Conservation (phyloP, 371 early-diverging fungal genomes). For the Apophysomyces elegans region DNA sequence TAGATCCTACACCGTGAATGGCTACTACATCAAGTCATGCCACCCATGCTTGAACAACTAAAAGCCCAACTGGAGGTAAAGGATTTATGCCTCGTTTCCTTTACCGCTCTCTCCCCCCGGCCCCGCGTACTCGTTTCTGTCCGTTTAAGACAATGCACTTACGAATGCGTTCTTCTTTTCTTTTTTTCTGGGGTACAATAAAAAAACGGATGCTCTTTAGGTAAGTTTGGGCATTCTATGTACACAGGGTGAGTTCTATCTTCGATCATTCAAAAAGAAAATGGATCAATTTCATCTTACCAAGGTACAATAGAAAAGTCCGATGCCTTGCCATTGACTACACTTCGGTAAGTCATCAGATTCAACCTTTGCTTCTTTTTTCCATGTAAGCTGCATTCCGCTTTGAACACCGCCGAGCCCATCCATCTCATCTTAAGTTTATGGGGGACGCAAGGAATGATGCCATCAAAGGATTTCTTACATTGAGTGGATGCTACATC, state of each 20-base stretch:
- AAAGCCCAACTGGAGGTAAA: slow-evolving; percentile 34
- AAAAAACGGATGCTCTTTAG: slow-evolving; percentile 14
- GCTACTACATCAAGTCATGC: slow-evolving; percentile 39
- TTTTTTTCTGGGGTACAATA: not conserved
- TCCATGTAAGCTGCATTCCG: not conserved
- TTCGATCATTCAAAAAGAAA: not conserved
- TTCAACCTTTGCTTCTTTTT: too few species aligned
- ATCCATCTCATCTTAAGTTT: not conserved
- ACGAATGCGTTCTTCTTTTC: too few species aligned
- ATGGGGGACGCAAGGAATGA: slow-evolving; percentile 34
- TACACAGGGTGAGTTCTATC: slow-evolving; percentile 23
- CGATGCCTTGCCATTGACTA: slow-evolving; percentile 42
- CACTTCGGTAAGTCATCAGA: slow-evolving; percentile 29
- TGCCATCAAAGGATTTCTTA: slow-evolving; percentile 45
- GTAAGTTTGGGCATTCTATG: slow-evolving; percentile 31
- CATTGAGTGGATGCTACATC: slow-evolving; percentile 35
- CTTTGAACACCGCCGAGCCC: slow-evolving; percentile 6
- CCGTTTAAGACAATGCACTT: too few species aligned
- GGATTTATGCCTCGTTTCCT: too few species aligned
- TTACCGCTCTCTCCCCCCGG: too few species aligned
- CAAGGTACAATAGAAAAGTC: slow-evolving; percentile 25
- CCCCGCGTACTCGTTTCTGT: too few species aligned
- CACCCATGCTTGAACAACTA: slow-evolving; percentile 31
- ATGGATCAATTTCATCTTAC: not conserved
- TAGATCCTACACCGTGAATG: slow-evolving; percentile 42